Evolutionary conservation across 2,329 filamentous ascomycete genomes (phyloP).

Genomic region (Xylariaceae sp.): DNA sequence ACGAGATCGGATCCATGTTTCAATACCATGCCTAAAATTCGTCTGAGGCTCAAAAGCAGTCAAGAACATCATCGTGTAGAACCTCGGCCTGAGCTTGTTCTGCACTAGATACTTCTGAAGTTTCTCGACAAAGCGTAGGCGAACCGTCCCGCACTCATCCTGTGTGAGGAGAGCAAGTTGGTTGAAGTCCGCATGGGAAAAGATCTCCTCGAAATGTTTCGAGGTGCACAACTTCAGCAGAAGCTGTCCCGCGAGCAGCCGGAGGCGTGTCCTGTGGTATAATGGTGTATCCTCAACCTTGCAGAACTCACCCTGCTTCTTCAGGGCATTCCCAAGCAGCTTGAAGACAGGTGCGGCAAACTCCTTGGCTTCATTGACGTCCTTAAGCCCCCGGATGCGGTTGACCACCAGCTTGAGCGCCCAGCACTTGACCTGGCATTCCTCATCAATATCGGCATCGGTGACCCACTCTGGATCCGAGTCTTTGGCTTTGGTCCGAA

Average conservation of each 20-base stretch:
- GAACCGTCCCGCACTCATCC: constrained; percentile 65
- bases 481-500: constrained; percentile 53
- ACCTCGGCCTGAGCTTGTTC: constrained; percentile 61
- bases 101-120: constrained; percentile 85
- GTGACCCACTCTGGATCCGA: constrained; percentile 59
- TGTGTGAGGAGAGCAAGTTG: constrained; percentile 73
- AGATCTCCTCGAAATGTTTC: constrained; percentile 66
- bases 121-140: constrained; percentile 71
- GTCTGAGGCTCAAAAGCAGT: constrained; percentile 80
- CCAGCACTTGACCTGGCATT: constrained; percentile 75
- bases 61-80: constrained; percentile 84
- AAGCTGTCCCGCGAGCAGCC: constrained; percentile 72
- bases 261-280: constrained; percentile 71
- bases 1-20: constrained; percentile 84
- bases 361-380: constrained; percentile 45
- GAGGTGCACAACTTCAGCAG: constrained; percentile 76
- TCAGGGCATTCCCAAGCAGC: constrained; percentile 69
- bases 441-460: constrained; percentile 64
- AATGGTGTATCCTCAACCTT: constrained; percentile 68
- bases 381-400: constrained; percentile 57
- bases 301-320: constrained; percentile 70
- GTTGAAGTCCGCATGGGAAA: constrained; percentile 71
- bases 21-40: constrained; percentile 65
- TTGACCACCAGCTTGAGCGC: constrained; percentile 84
- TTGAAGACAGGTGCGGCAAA: constrained; percentile 65